Evolutionary conservation across 768 basidiomycete species (phyloP), one percentile per base, ranked within the genome.

Genomic region (Leccinum ochraceum): DNA sequence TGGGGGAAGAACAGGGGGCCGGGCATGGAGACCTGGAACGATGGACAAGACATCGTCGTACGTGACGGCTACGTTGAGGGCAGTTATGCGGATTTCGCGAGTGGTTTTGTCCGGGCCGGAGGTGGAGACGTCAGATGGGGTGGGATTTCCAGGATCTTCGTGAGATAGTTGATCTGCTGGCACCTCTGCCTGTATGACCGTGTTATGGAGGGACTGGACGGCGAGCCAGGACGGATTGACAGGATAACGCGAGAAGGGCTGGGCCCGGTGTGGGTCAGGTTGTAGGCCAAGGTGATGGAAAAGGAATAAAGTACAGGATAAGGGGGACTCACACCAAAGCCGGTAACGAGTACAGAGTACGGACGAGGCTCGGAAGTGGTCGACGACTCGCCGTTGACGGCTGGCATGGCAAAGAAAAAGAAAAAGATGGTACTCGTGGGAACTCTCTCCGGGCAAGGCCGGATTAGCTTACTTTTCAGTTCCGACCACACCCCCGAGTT

Each of bases 221-320:
- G 88, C 87, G 7, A 86, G 77, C 88, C 89, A 90, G 20, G 88
- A 89, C 2, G 89, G 88, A 66, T 90, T 90, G 58, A 79, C 78
- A 54, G 75, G 67, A 65, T 81, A 82, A 20, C 82, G 80, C 54
- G 78, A 72, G 70, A 85, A 86, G 28, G 87, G 85, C 84, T 86
- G 67, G 62, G 54, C 62, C 67, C 63, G 51, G 60, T 53, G 55
- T 56, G 55, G 32, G 70, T 69, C 55, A 70, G 67, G 66, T 50
- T 34, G 56, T 52, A 48, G 16, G 52, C 42, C 54, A 66, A 22
- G 53, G 46, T 37, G 65, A 71, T 20, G 9, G 66, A 65, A 74
- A 66, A 42, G 49, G 58, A 70, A 44, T 20, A 63, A 63, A 59
- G 58, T 66, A 66, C 65, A 57, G 61, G 63, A 42, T 62, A 72